These are phyloP conservation scores for Botrytis byssoidea DNA, from an alignment of 2,329 filamentous ascomycete genomes.

Conservation along the genomic window DNA sequence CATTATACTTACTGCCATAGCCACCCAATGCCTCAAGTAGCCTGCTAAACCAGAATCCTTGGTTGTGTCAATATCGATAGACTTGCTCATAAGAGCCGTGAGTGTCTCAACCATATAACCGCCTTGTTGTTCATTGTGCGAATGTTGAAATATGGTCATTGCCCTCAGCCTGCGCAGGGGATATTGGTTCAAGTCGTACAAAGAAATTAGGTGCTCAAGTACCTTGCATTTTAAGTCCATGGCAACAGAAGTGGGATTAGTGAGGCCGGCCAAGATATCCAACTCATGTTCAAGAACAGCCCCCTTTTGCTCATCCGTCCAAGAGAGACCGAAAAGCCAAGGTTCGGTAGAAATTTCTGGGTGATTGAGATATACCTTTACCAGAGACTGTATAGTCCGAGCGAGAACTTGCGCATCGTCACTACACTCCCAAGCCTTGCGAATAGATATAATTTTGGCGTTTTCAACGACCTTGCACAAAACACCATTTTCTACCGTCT, in stretches of 20 bases:
- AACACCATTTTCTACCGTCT: slow-evolving; percentile 57
- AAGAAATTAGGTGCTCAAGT: slow-evolving; percentile 30
- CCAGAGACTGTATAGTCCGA: slow-evolving; percentile 57
- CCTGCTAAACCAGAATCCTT: slow-evolving; percentile 31
- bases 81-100: slow-evolving; percentile 1
- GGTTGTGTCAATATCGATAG: slow-evolving; percentile 25
- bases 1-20: slow-evolving; percentile 29
- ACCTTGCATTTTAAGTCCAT: slow-evolving; percentile 29
- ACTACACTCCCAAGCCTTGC: slow-evolving; percentile 52
- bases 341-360: slow-evolving; percentile 56
- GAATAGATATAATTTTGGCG: slow-evolving; percentile 51
- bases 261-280: slow-evolving; percentile 42
- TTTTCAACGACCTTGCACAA: slow-evolving; percentile 52
- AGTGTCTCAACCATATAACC: slow-evolving; percentile 28
- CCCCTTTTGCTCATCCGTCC: slow-evolving; percentile 51
- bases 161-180: slow-evolving; percentile 38
- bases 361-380: slow-evolving; percentile 58
- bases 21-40: slow-evolving; percentile 33
- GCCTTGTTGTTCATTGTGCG: slow-evolving; percentile 7
- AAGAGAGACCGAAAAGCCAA: slow-evolving; percentile 28
- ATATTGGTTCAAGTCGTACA: slow-evolving; percentile 34
- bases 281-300: slow-evolving; percentile 62
- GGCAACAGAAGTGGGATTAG: slow-evolving; percentile 22
- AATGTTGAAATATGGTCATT: slow-evolving; percentile 30
- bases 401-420: slow-evolving; percentile 54